Base-by-base conservation (phyloP, 441 rosid genomes). In the Brassica balearica region DNA sequence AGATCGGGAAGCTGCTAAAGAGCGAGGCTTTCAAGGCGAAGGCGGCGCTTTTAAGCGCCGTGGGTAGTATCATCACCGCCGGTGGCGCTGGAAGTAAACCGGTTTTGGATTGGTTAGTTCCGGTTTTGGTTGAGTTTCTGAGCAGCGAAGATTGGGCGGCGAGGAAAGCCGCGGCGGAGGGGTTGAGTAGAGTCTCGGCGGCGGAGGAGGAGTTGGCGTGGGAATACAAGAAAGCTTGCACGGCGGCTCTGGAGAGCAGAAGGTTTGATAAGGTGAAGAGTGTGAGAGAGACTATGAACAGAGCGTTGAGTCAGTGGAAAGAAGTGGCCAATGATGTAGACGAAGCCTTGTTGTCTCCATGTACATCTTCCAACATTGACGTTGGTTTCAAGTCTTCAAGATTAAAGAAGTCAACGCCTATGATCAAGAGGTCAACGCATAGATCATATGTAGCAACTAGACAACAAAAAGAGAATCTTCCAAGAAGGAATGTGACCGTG, bases 251-350 rank as follows among this genome's bases (percentile, higher is more conserved):
- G 14, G 93, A 86, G 77, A 86, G 70, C 69, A 88, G 91, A 85
- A 85, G 92, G 77, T 94, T 92, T 86, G 98, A 94, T 82, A 94
- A 94, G 95, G 94, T 95, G 60, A 95, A 90, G 82, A 86, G 87
- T 74, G 98, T 91, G 15, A 81, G 99, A 72, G 99, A 95, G 83
- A 89, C 92, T 25, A 92, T 95, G 99, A 90, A 88, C 69, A 87
- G 86, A 72, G 78, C 89, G 23, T 23, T 92, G 89, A 92, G 86
- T 77, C 73, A 86, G 65, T 95, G 99, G 99, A 95, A 90, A 82
- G 88, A 85, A 68, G 86, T 91, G 74, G 82, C 88, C 17, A 81
- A 82, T 71, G 79, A 84, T 81, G 70, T 85, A 14, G 91, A 89
- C 0, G 91, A 88, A 55, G 77, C 81, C 58, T 79, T 86, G 8